phyloP scores from a whole-genome alignment of 129 eudicot genomes.

The Lactuca sativa region DNA sequence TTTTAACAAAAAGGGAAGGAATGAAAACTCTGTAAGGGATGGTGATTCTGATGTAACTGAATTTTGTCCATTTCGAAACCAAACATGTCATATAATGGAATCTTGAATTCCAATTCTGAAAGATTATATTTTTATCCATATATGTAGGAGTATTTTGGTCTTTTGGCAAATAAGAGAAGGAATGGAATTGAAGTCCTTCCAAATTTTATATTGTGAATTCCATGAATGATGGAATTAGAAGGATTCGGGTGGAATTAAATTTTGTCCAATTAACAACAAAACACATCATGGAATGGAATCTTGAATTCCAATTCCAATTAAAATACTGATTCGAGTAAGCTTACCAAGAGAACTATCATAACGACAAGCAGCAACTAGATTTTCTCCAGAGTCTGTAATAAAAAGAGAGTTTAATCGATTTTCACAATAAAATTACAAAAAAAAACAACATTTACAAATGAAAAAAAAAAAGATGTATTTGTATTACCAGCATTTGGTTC shows the following conservation, averaged over 20 bases:
- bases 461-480: neutral
- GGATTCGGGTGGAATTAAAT: neutral
- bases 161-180: neutral
- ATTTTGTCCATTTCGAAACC: too few relatives aligned
- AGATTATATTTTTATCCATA: too few relatives aligned
- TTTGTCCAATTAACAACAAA: neutral
- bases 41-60: too few relatives aligned
- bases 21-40: too few relatives aligned
- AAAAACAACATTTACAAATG: neutral
- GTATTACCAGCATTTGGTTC: constrained; percentile 45
- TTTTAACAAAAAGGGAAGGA: too few relatives aligned
- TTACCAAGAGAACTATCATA: constrained; percentile 82
- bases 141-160: neutral
- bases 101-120: too few relatives aligned
- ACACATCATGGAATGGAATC: neutral
- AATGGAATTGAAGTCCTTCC: neutral
- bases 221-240: neutral
- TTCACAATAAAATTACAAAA: neutral
- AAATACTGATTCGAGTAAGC: constrained; percentile 16
- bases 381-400: constrained; percentile 46
- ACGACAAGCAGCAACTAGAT: constrained; percentile 42
- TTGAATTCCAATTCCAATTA: neutral
- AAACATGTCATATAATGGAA: too few relatives aligned
- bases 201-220: neutral
- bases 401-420: neutral